These are phyloP conservation scores for Suillus discolor DNA, from an alignment of 768 basidiomycete genomes.

Conservation along the genomic window DNA sequence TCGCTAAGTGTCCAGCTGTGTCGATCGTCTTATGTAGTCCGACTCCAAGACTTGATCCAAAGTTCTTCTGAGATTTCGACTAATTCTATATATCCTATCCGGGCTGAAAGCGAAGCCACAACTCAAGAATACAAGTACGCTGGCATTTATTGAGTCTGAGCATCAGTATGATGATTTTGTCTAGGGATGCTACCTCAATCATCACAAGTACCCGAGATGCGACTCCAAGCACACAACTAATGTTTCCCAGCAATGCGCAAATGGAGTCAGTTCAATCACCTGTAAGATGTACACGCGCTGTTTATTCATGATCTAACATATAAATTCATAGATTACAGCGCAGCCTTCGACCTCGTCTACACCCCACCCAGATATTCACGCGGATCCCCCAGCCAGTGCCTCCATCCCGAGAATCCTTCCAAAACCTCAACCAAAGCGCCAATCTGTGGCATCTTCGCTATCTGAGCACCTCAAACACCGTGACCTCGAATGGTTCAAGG, in stretches of 20 bases:
- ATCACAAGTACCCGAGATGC: not conserved
- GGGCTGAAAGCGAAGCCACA: not conserved
- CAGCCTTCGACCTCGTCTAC: not conserved
- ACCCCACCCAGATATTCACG: not conserved
- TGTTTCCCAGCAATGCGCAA: not conserved
- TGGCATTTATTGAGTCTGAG: not conserved
- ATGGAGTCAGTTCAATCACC: not conserved
- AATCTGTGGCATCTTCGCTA: slow-evolving; percentile 21
- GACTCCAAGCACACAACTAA: not conserved
- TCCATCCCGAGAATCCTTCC: not conserved
- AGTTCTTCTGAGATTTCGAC: not conserved
- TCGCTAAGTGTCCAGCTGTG: not conserved
- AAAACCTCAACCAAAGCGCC: slow-evolving; percentile 32
- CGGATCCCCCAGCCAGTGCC: slow-evolving; percentile 4
- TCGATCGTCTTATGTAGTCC: not conserved
- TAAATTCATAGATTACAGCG: not conserved
- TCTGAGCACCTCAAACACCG: slow-evolving; percentile 27
- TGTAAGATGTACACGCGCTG: not conserved
- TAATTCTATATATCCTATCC: not conserved
- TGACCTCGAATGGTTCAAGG: slow-evolving; percentile 33
- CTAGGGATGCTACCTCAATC: not conserved
- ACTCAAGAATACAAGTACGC: not conserved
- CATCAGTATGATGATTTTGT: not conserved
- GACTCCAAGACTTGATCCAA: not conserved
- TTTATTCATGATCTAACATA: not conserved